Base-by-base conservation (phyloP, 2,329 filamentous ascomycete genomes). In the Fusarium sp. region DNA sequence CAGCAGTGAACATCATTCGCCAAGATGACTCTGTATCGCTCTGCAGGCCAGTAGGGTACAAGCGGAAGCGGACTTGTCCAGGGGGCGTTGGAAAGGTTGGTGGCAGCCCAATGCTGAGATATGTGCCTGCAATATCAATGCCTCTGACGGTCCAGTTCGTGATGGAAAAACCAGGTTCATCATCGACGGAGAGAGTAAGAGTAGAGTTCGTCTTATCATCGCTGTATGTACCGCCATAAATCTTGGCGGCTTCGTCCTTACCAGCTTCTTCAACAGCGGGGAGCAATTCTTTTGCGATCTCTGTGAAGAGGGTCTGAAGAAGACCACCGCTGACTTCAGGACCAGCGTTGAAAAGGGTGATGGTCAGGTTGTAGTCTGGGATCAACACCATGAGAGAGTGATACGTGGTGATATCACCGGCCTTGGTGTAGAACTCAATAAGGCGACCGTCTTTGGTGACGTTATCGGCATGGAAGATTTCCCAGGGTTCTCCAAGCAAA, bases 381-480 rank as follows among this genome's bases (percentile, higher is more conserved):
- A 72, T 48, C 3, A 72, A 3, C 0, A 42, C 54, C 12, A 72
- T 10, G 0, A 72, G 38, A 0, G 69, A 72, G 5, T 72, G 69
- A 9, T 72, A 72, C 0, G 63, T 64, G 3, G 45, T 60, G 5
- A 72, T 63, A 3, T 72, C 69, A 0, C 69, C 69, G 0, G 69
- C 69, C 1, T 72, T 72, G 1, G 69, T 72, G 7, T 72, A 72
- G 4, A 72, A 69, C 1, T 72, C 69, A 22, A 72, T n/a, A 3
- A 72, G 35, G 4, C 69, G 69, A 2, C 39, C 54, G 3, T 72
- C 69, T 20, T 72, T 72, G 8, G 69, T 72, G 7, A 65, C 54
- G 2, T 72, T 72, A 2, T 55, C 56, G 7, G 59, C 44, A 2
- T 69, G 69, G n/a, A 69, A 69, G 1, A 72, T 72, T 3, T 72